Evolutionary conservation across 2,329 filamentous ascomycete species (phyloP).

Genomic region (Falciphora oryzae): DNA sequence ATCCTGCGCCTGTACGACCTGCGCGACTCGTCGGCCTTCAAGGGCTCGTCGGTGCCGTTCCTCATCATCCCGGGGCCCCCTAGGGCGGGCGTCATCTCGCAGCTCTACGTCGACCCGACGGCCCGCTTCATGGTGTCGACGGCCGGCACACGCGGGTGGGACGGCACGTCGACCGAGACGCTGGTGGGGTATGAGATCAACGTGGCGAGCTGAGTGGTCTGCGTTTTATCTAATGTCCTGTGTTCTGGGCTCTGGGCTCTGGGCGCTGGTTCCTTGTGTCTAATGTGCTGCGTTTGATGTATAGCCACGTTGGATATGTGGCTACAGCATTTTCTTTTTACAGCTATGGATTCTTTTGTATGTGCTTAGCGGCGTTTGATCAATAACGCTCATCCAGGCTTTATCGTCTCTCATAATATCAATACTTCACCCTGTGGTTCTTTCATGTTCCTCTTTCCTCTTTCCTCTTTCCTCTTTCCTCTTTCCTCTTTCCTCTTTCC

Average conservation of each 20-base stretch:
- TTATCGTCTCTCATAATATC: too few relatives aligned
- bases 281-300: not conserved
- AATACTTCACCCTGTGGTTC: too few relatives aligned
- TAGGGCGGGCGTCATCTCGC: conserved; percentile 78
- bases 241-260: not conserved
- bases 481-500: too few relatives aligned
- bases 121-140: conserved; percentile 88
- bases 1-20: conserved; percentile 92
- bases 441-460: too few relatives aligned
- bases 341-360: too few relatives aligned
- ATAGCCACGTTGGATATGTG: not conserved
- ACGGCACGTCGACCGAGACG: conserved; percentile 83
- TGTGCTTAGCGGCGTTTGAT: too few relatives aligned
- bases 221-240: not conserved
- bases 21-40: conserved; percentile 55
- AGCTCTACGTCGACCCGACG: conserved; percentile 80
- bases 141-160: conserved; percentile 91
- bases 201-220: conserved; percentile 22
- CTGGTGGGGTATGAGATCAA: conserved; percentile 90
- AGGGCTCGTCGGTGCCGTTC: conserved; percentile 81
- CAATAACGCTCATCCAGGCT: too few relatives aligned
- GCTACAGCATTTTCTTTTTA: too few relatives aligned
- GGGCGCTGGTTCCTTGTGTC: too few relatives aligned
- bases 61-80: conserved; percentile 88
- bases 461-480: too few relatives aligned